Percentiles rank a stretch among this genome's conserved stretches.
Conservation (phyloP, 2,329 filamentous ascomycete genomes). For the Coniochaeta hoffmannii region DNA sequence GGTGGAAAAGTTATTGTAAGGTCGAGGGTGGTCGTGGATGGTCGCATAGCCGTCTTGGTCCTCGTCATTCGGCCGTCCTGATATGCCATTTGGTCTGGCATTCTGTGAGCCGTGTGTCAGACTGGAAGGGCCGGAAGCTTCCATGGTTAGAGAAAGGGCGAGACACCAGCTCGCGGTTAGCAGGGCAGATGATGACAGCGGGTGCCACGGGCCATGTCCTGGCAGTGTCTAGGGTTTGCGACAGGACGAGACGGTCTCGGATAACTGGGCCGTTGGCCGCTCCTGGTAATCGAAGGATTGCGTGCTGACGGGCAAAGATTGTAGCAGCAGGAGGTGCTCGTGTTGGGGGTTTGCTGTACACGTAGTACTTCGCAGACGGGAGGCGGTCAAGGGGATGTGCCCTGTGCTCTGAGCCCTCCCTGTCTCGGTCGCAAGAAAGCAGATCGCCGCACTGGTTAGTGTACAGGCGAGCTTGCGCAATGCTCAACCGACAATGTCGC, state of each 20-base stretch:
- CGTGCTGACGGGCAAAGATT: constrained; percentile 16
- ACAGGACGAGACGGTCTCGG: background rate
- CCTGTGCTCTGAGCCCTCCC: background rate
- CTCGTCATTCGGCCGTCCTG: constrained; percentile 13
- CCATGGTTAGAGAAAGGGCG: constrained; percentile 11
- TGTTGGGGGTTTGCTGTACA: background rate
- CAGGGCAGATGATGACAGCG: constrained; percentile 5
- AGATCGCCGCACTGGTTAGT: background rate
- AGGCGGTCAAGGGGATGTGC: background rate
- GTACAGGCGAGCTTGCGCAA: constrained; percentile 15
- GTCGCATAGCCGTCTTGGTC: constrained; percentile 10
- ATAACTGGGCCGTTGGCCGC: constrained; percentile 3
- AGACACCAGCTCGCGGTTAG: constrained; percentile 8
- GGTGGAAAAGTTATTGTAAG: constrained; percentile 10
- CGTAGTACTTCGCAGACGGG: background rate
- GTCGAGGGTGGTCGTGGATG: constrained; percentile 1
- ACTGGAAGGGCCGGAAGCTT: constrained; percentile 10
- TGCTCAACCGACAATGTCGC: constrained; percentile 13
- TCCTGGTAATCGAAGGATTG: constrained; percentile 11
- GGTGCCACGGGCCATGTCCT: background rate
- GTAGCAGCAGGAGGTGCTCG: constrained; percentile 5
- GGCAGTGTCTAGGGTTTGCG: background rate
- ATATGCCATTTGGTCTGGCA: constrained; percentile 16
- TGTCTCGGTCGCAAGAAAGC: background rate
- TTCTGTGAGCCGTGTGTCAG: constrained; percentile 10